Conservation (phyloP, 169 alveolate species). For the Blepharisma undulans region DNA sequence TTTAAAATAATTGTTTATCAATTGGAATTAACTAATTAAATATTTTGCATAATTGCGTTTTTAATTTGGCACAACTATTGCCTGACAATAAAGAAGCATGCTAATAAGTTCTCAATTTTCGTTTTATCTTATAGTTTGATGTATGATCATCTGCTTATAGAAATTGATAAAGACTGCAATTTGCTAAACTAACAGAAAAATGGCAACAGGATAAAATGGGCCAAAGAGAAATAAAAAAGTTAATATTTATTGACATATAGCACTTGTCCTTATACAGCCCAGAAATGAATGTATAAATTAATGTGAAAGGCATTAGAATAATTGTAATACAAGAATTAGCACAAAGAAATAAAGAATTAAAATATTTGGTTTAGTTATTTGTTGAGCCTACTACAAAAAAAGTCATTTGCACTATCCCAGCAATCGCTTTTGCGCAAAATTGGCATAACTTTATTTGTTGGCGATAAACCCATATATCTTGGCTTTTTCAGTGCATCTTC, state of each 20-base stretch:
- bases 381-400: neutral
- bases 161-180: neutral
- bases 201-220: neutral
- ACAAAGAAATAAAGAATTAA: neutral
- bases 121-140: too few species aligned
- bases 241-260: too few species aligned
- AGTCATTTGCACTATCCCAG: neutral
- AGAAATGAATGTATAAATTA: too few species aligned
- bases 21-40: neutral
- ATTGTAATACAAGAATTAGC: too few species aligned
- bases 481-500: neutral
- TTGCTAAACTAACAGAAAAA: neutral
- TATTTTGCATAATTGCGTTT: neutral
- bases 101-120: too few species aligned
- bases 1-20: neutral
- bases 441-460: neutral
- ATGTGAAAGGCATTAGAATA: too few species aligned
- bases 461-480: neutral
- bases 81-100: too few species aligned
- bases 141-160: too few species aligned
- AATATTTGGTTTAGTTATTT: neutral
- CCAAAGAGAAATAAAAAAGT: neutral
- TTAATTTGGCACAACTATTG: too few species aligned
- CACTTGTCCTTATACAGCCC: too few species aligned
- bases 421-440: neutral